Evolutionary conservation across 2,329 filamentous ascomycete species (phyloP).

Genomic region (Fusarium nodosum): DNA sequence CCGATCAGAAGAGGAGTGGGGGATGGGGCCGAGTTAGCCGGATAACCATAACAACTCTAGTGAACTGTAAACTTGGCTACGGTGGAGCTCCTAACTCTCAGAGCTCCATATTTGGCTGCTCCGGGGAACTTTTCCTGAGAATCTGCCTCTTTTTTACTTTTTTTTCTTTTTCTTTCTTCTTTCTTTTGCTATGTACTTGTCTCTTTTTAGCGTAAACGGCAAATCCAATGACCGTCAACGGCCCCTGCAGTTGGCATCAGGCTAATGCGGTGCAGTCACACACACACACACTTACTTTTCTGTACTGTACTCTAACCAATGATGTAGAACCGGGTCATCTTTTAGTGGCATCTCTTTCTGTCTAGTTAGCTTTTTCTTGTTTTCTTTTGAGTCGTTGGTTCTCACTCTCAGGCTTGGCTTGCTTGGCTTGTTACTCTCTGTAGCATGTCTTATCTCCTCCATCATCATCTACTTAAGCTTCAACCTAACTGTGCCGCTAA

Average conservation of each 20-base stretch:
- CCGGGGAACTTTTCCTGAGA: constrained; percentile 1
- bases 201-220: background rate
- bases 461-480: constrained; percentile 20
- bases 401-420: background rate
- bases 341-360: constrained; percentile 12
- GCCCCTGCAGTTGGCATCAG: constrained; percentile 38
- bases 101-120: background rate
- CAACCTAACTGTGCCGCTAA: constrained; percentile 15
- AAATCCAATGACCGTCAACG: constrained; percentile 17
- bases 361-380: constrained; percentile 10
- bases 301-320: background rate
- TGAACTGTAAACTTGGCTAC: constrained; percentile 6
- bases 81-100: background rate
- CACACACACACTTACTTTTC: background rate
- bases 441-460: constrained; percentile 4
- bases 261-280: constrained; percentile 32
- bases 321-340: background rate
- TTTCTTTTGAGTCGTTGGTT: background rate
- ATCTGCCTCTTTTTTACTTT: constrained; percentile 6
- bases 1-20: constrained; percentile 6
- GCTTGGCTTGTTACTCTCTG: background rate
- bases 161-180: background rate
- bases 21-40: constrained; percentile 31
- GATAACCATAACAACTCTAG: background rate
- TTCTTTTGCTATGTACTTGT: background rate